Percentiles rank a stretch among this genome's conserved stretches.
Conservation (phyloP, 2,329 filamentous ascomycete genomes). For the Phialophora macrospora region DNA sequence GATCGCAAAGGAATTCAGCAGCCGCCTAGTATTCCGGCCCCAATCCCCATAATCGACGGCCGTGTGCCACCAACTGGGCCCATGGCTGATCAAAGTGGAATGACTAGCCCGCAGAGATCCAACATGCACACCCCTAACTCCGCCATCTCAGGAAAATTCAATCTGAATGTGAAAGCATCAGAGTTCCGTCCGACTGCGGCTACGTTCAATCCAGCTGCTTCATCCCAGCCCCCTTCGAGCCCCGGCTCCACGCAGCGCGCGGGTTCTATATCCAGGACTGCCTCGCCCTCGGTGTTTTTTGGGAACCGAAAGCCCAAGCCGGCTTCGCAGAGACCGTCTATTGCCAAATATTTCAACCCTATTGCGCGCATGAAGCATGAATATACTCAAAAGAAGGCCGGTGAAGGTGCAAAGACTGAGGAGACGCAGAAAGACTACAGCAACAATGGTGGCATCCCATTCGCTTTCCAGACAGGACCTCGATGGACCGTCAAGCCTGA, state of each 20-base stretch:
- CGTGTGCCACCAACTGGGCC: constrained; percentile 77
- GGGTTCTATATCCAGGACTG: constrained; percentile 52
- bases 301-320: constrained; percentile 74
- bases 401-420: constrained; percentile 38
- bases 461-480: constrained; percentile 80
- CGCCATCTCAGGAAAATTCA: constrained; percentile 58
- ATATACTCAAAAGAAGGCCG: constrained; percentile 47
- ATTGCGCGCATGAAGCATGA: constrained; percentile 74
- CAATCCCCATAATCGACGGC: constrained; percentile 66
- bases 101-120: constrained; percentile 51
- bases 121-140: constrained; percentile 59
- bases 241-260: constrained; percentile 67
- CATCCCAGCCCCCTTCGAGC: constrained; percentile 70
- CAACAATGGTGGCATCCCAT: constrained; percentile 80
- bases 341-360: constrained; percentile 64
- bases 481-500: constrained; percentile 78
- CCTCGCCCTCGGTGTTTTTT: constrained; percentile 61
- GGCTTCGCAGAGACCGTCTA: constrained; percentile 59
- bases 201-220: constrained; percentile 73
- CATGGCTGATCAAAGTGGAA: constrained; percentile 56
- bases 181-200: constrained; percentile 88
- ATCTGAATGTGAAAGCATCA: constrained; percentile 60
- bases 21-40: constrained; percentile 54
- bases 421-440: constrained; percentile 66
- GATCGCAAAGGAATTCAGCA: constrained; percentile 37